Evolutionary conservation across 352 stramenopile genomes (phyloP), one percentile per base, ranked within the genome.

Genomic region (Pythium dissimile): DNA sequence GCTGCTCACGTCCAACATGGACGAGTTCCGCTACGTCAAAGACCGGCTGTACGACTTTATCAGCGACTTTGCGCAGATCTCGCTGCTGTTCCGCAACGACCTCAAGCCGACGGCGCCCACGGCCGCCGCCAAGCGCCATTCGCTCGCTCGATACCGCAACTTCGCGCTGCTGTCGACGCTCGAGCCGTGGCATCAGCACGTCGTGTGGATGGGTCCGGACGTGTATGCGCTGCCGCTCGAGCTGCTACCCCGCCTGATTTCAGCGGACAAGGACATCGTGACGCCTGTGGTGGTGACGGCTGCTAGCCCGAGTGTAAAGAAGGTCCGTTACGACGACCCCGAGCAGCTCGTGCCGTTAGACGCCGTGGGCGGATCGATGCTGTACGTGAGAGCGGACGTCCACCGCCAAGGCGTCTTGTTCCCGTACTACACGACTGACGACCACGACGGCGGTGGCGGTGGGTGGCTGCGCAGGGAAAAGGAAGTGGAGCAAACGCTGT

Each of bases 401-500:
- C 74, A 84, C 50, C 59, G 74, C 0, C 71, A 81, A 41, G 74
- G 72, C 9, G 72, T 81, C 3, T 1, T 75, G 1, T 84, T 84
- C 27, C 50, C 74, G 20, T 50, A 71, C 20, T 59, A 77, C 47
- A 66, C 72, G 44, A 20, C 75, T 18, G 73, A 77, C 18, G 71
- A 66, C 28, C 71, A 43, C 10, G 56, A 77, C 27, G 75, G 69
- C 63, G 44, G 39, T 15, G 39, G 21, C 10, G 69, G 78, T 43
- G 71, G 71, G 1, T 77, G 72, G 49, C 71, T 81, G 31, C 69
- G 66, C n/a, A 74, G 80, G 15, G 75, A 85, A 44, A 74, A 65
- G 5, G 68, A 80, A 59, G 75, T n/a, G n/a, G n/a, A n/a, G n/a
- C n/a, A n/a, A n/a, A n/a, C 70, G 9, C 28, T 85, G n/a, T 85